Base-by-base conservation (phyloP, 1,284 basidiomycete genomes). In the Ganoderma meredithae region DNA sequence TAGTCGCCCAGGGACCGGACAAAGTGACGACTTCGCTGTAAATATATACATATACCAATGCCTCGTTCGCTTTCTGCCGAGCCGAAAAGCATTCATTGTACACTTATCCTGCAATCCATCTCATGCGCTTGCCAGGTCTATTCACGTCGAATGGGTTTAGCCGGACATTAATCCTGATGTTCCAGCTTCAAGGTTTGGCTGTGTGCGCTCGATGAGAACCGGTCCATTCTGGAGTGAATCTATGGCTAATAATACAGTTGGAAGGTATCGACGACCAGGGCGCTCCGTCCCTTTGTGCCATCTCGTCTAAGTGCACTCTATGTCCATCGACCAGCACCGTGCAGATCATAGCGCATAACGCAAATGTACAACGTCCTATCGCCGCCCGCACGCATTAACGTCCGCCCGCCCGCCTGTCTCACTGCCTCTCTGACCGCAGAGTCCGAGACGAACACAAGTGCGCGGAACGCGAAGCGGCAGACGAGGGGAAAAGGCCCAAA, bases 241-340 rank as follows among this genome's bases (percentile, higher is more conserved):
- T 58, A 58, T 39, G 55, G 31, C 55, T 58, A 58, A 58, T 58
- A 58, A 58, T 58, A 58, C 55, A 58, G 33, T 58, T 39, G 55
- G 53, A 58, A 58, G 55, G 33, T 58, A 58, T 58, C 55, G 55
- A 58, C 9, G 33, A 58, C 55, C 27, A 62, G 19, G 60, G 60
- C 44, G 60, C 60, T 49, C 27, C 60, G 44, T 62, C 44, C 17
- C 19, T 9, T n/a, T 44, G 44, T 31, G 19, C 22, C 60, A 15
- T 36, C 60, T 62, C 43, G 60, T 62, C 60, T 62, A 49, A 31
- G 44, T n/a, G 60, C 60, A 13, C 43, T 49, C 60, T 49, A 49
- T 49, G 47, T 62, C 60, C 60, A 27, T 39, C 55, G 33, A 7
- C 33, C 55, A 56, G 27, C 40, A 8, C 27, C 39, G 43, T 62